phyloP scores from a whole-genome alignment of 805 yeast species.

The Myxozyma kluyveri region DNA sequence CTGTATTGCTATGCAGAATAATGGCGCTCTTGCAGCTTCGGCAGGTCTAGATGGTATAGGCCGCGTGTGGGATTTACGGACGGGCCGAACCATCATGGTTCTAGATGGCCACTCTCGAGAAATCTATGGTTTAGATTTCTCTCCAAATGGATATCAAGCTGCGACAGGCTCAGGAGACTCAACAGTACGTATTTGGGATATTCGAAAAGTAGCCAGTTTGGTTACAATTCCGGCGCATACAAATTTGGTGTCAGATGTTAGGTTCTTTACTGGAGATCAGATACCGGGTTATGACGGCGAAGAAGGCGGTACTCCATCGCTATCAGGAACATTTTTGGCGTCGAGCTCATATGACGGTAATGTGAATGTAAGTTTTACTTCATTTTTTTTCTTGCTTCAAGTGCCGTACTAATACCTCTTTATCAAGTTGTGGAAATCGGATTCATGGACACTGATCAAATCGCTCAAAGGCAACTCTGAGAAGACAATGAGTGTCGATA shows the following conservation, averaged over 20 bases:
- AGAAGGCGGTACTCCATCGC: conserved; percentile 37
- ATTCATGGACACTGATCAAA: conserved; percentile 61
- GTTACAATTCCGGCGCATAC: conserved; percentile 70
- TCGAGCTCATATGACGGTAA: conserved; percentile 72
- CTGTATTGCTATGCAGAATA: conserved; percentile 58
- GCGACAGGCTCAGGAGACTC: conserved; percentile 88
- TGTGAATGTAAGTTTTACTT: conserved; percentile 42
- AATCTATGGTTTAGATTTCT: conserved; percentile 69
- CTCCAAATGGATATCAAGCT: conserved; percentile 68
- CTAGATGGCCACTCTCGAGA: conserved; percentile 70
- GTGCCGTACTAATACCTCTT: background rate
- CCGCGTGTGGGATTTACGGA: conserved; percentile 80
- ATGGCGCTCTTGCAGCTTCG: conserved; percentile 72
- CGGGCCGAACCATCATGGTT: conserved; percentile 61
- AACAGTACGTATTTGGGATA: conserved; percentile 79
- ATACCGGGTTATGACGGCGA: conserved; percentile 26
- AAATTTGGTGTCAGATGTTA: conserved; percentile 64
- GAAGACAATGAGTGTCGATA: conserved; percentile 69
- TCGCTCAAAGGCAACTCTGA: conserved; percentile 60
- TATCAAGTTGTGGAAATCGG: conserved; percentile 56
- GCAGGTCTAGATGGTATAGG: conserved; percentile 77
- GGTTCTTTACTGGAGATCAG: conserved; percentile 43
- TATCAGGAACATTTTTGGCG: conserved; percentile 50
- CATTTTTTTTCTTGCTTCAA: background rate
- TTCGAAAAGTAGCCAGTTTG: conserved; percentile 50